Evolutionary conservation across 148 eudicot genomes (phyloP).

Genomic region (Nepenthes gracilis): DNA sequence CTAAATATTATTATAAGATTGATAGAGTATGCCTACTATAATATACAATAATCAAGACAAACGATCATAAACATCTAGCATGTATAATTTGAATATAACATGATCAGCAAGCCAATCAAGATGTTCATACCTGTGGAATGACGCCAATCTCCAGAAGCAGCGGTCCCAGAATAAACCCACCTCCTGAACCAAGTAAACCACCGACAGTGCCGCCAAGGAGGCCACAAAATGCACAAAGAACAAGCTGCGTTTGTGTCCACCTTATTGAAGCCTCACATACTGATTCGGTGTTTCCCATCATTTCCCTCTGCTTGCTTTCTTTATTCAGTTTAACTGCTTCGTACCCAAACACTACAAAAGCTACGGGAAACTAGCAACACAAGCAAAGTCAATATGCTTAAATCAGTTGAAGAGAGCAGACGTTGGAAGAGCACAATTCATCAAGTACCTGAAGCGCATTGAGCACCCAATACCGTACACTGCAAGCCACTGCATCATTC

Average conservation of each 20-base stretch:
- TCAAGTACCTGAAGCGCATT: constrained; percentile 61
- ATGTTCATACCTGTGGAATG: constrained; percentile 75
- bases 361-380: constrained; percentile 57
- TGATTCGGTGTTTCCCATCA: constrained; percentile 45
- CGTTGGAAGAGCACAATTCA: not conserved
- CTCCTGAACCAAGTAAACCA: constrained; percentile 93
- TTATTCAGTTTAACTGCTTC: constrained; percentile 61
- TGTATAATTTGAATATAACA: no score
- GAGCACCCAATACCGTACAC: constrained; percentile 68
- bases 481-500: constrained; percentile 55
- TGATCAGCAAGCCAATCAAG: not conserved
- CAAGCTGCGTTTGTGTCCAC: constrained; percentile 55
- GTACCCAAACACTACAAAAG: constrained; percentile 52
- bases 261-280: constrained; percentile 82
- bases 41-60: no score
- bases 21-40: no score
- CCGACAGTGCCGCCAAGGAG: constrained; percentile 95
- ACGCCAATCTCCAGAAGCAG: constrained; percentile 92
- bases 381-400: not conserved
- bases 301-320: constrained; percentile 60
- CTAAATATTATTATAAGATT: no score
- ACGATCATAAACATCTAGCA: no score
- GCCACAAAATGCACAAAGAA: constrained; percentile 81
- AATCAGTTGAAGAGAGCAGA: not conserved
- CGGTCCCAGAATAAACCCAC: constrained; percentile 97